Evolutionary conservation across 164 flowering plant genomes (phyloP), one percentile per base, ranked within the genome.

Genomic region (Berberis vulgaris): DNA sequence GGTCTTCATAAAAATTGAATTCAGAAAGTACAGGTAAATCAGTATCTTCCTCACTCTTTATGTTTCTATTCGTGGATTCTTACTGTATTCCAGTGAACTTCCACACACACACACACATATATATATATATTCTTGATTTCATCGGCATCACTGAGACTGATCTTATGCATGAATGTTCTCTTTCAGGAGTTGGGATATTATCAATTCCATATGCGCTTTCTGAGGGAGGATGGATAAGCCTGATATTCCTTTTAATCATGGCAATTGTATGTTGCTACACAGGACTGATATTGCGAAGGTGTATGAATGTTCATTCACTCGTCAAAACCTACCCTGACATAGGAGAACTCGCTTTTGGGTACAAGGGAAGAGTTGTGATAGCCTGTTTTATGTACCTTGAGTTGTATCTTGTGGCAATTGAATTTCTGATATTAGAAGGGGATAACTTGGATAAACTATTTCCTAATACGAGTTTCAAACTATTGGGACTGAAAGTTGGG

Each of bases 391-490:
- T 85, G 85, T 67, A 80, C 53, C 50, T 75, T 0, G 96, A 89
- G 71, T 81, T 88, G 4, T 92, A 81, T 75, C 49, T 89, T 7
- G 86, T 87, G 3, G 87, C 83, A 0, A 80, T 80, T 0, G 88
- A 87, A 11, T 85, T 86, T 68, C 59, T 92, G 63, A 89, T 92
- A 39, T 64, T 89, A 9, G 96, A 83, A 80, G 96, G 98, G 0
- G 98, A 92, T 49, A 92, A 87, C 64, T 69, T 92, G 42, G 68
- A 77, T 7, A 82, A 83, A 2, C 55, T 92, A 6, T 77, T 89
- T 1, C 92, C 98, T 1, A 63, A 67, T 38, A 11, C 74, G 60
- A 62, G 49, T 4, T 61, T 73, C 0, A 49, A 68, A 5, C 12
- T 65, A 3, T 41, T 46, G 0, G 67, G 70, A 38, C 11, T 70